phyloP scores from a whole-genome alignment of 352 stramenopile species.

The Phytophthora pluvialis region DNA sequence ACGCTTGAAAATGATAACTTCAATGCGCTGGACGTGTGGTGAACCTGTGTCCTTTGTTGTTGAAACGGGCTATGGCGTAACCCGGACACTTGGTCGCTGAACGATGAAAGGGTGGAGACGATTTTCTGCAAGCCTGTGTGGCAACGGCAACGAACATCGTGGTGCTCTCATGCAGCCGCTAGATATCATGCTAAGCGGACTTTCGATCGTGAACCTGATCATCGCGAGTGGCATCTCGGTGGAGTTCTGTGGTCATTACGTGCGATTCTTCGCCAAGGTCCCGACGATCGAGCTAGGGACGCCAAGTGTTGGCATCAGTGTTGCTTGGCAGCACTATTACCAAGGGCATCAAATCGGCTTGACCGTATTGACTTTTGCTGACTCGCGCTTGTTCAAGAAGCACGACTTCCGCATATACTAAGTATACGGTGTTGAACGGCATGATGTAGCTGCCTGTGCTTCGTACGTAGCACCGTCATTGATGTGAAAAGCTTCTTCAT shows the following conservation, averaged over 20 bases:
- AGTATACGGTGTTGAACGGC: slow-evolving; percentile 84
- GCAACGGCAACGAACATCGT: slow-evolving; percentile 58
- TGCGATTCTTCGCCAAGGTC: slow-evolving; percentile 69
- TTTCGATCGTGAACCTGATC: slow-evolving; percentile 88
- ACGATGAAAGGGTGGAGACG: slow-evolving; percentile 46
- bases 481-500: slow-evolving; percentile 55
- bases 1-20: too few relatives aligned
- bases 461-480: slow-evolving; percentile 53
- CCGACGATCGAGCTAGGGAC: slow-evolving; percentile 53
- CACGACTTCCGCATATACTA: slow-evolving; percentile 94
- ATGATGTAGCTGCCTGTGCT: slow-evolving; percentile 77
- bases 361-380: slow-evolving; percentile 80
- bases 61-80: slow-evolving; percentile 61
- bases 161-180: slow-evolving; percentile 63
- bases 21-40: slow-evolving; percentile 58
- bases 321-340: slow-evolving; percentile 90
- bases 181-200: slow-evolving; percentile 78
- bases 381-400: slow-evolving; percentile 89
- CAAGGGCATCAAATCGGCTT: slow-evolving; percentile 75
- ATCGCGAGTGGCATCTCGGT: slow-evolving; percentile 82
- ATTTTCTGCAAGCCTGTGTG: slow-evolving; percentile 71
- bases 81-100: slow-evolving; percentile 51
- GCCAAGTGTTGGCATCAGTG: slow-evolving; percentile 72
- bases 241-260: slow-evolving; percentile 86
- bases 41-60: slow-evolving; percentile 71